These are phyloP conservation scores for Marasmius oreades DNA, from an alignment of 1,284 basidiomycete species.

Conservation along the genomic window DNA sequence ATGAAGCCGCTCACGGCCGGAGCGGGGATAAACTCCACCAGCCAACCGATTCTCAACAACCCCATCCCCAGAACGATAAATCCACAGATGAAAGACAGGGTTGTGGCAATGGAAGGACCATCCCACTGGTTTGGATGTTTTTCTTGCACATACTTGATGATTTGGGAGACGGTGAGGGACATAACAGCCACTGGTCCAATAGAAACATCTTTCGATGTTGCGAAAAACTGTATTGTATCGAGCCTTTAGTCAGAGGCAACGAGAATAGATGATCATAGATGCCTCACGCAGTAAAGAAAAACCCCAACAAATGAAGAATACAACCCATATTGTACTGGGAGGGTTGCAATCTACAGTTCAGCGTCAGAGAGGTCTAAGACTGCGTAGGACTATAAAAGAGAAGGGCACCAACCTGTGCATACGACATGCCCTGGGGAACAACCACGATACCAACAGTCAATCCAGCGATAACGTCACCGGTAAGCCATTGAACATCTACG, in stretches of 20 bases:
- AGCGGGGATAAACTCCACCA: constrained; percentile 92
- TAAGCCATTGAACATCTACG: constrained; percentile 67
- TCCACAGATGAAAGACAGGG: constrained; percentile 85
- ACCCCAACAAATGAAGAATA: constrained; percentile 95
- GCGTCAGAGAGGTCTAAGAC: neutral
- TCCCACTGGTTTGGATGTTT: constrained; percentile 53
- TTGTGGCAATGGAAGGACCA: constrained; percentile 78
- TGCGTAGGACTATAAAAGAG: neutral
- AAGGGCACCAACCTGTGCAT: constrained; percentile 51
- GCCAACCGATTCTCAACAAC: constrained; percentile 89
- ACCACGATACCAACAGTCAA: constrained; percentile 90
- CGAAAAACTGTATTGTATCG: constrained; percentile 61
- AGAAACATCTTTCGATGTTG: constrained; percentile 93
- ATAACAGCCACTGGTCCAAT: constrained; percentile 98
- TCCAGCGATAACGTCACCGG: constrained; percentile 84
- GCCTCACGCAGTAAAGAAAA: constrained; percentile 71
- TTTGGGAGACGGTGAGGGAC: constrained; percentile 87
- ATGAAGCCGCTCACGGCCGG: constrained; percentile 93
- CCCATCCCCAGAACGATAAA: constrained; percentile 94
- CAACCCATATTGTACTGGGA: constrained; percentile 86
- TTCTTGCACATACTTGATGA: constrained; percentile 66
- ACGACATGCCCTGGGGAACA: constrained; percentile 87
- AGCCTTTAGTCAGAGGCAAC: constrained; percentile 1
- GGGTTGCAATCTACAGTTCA: constrained; percentile 69
- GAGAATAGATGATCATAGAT: constrained; percentile 7